Percentiles rank a stretch among this genome's conserved stretches.
Evolutionary conservation across 169 alveolate species (phyloP).

Genomic region (Plasmodium relictum): DNA sequence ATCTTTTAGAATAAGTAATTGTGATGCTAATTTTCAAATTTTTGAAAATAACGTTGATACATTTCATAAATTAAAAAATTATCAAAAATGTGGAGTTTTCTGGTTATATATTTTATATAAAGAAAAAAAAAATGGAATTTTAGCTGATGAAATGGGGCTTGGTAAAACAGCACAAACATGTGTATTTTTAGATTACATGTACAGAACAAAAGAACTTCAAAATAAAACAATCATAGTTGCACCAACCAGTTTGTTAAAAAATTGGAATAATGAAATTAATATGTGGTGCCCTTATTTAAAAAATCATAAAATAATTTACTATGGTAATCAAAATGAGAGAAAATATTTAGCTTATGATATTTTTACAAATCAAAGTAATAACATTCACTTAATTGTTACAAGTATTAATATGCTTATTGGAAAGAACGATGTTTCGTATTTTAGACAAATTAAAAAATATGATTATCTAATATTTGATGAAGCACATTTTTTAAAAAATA

Average conservation of each 20-base stretch:
- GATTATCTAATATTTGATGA: slow-evolving; percentile 94
- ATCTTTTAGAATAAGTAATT: slow-evolving; percentile 48
- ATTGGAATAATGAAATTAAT: slow-evolving; percentile 90
- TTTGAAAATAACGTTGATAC: slow-evolving; percentile 67
- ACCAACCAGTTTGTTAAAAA: slow-evolving; percentile 90
- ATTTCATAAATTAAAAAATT: slow-evolving; percentile 84
- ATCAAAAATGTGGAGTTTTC: slow-evolving; percentile 91
- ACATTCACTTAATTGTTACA: slow-evolving; percentile 45
- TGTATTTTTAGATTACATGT: slow-evolving; percentile 84
- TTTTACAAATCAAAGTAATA: slow-evolving; percentile 23
- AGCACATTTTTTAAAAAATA: slow-evolving; percentile 94
- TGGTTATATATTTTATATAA: slow-evolving; percentile 89
- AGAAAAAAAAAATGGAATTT: slow-evolving; percentile 86
- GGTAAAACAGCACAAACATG: slow-evolving; percentile 93
- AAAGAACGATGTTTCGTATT: slow-evolving; percentile 57
- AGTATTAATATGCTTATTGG: slow-evolving; percentile 68
- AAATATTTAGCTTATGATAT: slow-evolving; percentile 78
- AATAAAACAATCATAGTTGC: slow-evolving; percentile 87
- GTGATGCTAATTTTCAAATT: slow-evolving; percentile 37
- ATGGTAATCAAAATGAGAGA: slow-evolving; percentile 87
- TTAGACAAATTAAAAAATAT: slow-evolving; percentile 77
- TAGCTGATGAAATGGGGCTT: slow-evolving; percentile 95
- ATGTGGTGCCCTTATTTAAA: slow-evolving; percentile 91
- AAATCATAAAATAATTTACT: slow-evolving; percentile 85
- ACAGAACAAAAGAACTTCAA: slow-evolving; percentile 50